phyloP scores from a whole-genome alignment of 129 eudicot species.

The Glebionis coronaria region DNA sequence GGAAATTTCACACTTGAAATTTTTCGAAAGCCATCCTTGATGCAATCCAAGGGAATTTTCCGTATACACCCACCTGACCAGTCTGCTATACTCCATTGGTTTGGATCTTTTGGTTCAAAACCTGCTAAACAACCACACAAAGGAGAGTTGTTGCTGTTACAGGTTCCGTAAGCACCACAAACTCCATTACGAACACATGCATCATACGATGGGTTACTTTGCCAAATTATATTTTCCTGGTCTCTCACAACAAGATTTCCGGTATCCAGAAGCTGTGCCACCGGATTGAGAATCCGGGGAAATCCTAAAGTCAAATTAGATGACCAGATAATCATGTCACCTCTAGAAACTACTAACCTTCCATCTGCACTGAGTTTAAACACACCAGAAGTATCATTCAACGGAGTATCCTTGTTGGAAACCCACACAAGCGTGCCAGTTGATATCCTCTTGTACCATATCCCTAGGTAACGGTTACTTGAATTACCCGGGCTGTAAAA shows the following conservation, averaged over 20 bases:
- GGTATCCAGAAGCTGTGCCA: constrained; percentile 13
- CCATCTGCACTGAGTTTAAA: constrained; percentile 12
- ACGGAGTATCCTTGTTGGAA: constrained; percentile 20
- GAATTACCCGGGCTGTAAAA: constrained; percentile 21
- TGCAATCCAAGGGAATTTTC: constrained; percentile 13
- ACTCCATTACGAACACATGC: constrained; percentile 11
- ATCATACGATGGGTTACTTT: constrained; percentile 27
- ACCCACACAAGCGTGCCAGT: constrained; percentile 25
- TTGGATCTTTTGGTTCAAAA: constrained; percentile 15
- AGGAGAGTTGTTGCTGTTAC: constrained; percentile 6
- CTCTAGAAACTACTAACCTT: constrained; percentile 3
- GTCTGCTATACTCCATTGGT: constrained; percentile 21
- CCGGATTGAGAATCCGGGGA: background rate
- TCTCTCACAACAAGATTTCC: constrained; percentile 22
- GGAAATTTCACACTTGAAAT: constrained; percentile 21
- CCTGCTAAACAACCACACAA: constrained; percentile 30
- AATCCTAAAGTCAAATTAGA: constrained; percentile 5
- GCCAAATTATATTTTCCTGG: constrained; percentile 9
- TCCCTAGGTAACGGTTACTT: constrained; percentile 23
- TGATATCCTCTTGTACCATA: constrained; percentile 37
- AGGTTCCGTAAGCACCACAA: constrained; percentile 22
- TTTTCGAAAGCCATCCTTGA: constrained; percentile 16
- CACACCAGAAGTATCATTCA: background rate
- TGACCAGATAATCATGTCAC: background rate
- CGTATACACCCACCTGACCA: constrained; percentile 36